Evolutionary conservation across 2,329 filamentous ascomycete genomes (phyloP), one percentile per base, ranked within the genome.

Genomic region (Cytospora chrysosperma): DNA sequence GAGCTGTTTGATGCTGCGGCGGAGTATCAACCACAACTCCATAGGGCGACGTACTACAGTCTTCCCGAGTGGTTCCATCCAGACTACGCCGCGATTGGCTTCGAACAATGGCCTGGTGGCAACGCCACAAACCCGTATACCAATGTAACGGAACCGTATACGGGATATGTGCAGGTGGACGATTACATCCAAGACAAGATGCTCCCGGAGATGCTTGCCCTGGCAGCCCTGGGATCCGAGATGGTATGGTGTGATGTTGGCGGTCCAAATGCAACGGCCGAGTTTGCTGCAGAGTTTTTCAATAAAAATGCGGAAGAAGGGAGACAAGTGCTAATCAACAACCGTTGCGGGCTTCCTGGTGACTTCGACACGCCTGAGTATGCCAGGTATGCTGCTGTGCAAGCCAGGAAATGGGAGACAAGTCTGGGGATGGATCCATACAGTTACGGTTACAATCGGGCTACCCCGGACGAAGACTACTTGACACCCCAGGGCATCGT

Each of bases 191-290:
- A 68, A 0, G 77, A 81, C 59, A 69, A 79, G 9, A 75, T 79
- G 49, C 59, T 79, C 0, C 78, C 78, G 0, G 73, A 80, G 65
- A 81, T 81, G 78, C 70, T 76, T 21, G 76, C 74, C 1, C 70
- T 81, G 1, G 77, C 78, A 3, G 66, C 72, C 10, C 76, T 77
- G 71, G 74, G 72, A 50, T 78, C 76, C 0, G 78, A 81, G 49
- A 77, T 81, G 21, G 76, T 81, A 74, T 81, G 78, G 78, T 81
- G 78, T 67, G 78, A 81, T 64, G 77, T 77, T 55, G 78, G 78
- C 13, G 78, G 75, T 1, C 74, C 78, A 1, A 81, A 80, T 66
- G 61, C 73, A 2, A 79, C 78, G 0, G 72, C 75, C 3, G 70
- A 75, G 30, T 81, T 80, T 66, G 78, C 78, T 8, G 71, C 76